A percentile compares a stretch with the other conserved stretches of the same genome.
phyloP scores from a whole-genome alignment of 1,284 basidiomycete species.

The Clitocybe nebularis region DNA sequence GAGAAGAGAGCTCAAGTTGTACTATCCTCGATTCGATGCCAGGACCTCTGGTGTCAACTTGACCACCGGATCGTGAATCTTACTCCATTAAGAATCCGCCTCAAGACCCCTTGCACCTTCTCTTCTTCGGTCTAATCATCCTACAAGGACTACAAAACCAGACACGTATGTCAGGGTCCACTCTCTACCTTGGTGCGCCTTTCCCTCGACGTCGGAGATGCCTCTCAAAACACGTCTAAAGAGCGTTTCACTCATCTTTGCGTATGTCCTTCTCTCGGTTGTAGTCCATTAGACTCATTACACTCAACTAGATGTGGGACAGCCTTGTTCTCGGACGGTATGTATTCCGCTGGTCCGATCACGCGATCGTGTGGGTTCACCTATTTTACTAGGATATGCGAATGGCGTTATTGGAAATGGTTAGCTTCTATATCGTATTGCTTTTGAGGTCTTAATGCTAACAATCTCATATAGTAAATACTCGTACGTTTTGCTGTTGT shows the following conservation, averaged over 20 bases:
- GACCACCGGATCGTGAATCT: no score
- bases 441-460: neutral
- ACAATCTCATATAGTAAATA: conserved; percentile 45
- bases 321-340: conserved; percentile 83
- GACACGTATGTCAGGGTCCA: no score
- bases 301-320: conserved; percentile 63
- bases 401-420: conserved; percentile 77
- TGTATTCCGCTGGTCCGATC: conserved; percentile 12
- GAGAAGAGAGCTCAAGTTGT: no score
- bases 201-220: no score
- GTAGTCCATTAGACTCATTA: neutral
- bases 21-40: no score
- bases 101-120: no score
- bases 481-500: conserved; percentile 38
- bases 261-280: conserved; percentile 34
- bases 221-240: conserved; percentile 28
- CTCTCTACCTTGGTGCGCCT: no score
- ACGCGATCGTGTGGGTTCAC: neutral
- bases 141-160: no score
- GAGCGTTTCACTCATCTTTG: conserved; percentile 74
- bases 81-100: no score
- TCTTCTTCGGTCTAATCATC: no score
- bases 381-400: conserved; percentile 58
- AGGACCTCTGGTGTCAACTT: no score
- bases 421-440: conserved; percentile 30